phyloP scores from a whole-genome alignment of 2,329 filamentous ascomycete genomes.

The Trichoderma asperellum region DNA sequence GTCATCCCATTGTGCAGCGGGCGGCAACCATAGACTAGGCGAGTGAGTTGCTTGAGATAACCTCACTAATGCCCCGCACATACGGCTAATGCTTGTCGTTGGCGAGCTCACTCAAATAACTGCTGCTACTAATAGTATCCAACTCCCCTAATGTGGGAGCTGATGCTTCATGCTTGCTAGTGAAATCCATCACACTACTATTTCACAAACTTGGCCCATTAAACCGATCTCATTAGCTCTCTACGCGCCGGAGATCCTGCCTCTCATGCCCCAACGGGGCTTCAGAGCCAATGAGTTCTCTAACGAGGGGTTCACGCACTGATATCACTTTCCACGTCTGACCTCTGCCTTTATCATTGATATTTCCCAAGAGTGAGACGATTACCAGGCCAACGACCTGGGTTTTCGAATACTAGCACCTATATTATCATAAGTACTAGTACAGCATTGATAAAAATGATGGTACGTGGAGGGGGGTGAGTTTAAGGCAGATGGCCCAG shows the following conservation, averaged over 20 bases:
- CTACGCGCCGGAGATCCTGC: slow-evolving; percentile 24
- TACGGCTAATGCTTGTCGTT: not conserved
- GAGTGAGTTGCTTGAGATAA: slow-evolving; percentile 1
- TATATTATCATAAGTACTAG: not conserved
- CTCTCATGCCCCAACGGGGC: not conserved
- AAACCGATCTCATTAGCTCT: slow-evolving; percentile 22
- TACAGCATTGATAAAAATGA: not conserved
- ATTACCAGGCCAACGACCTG: not conserved
- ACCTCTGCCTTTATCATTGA: not conserved
- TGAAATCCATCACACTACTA: slow-evolving; percentile 13
- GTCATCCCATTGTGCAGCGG: slow-evolving; percentile 20
- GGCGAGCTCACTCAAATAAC: not conserved
- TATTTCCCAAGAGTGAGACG: not conserved
- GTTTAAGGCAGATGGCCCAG: not conserved
- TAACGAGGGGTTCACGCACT: not conserved
- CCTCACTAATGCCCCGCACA: slow-evolving; percentile 2
- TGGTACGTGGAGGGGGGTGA: slow-evolving; percentile 2
- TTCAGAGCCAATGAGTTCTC: not conserved
- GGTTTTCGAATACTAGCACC: not conserved
- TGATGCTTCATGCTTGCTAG: slow-evolving; percentile 14
- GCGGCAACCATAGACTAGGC: not conserved
- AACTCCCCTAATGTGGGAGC: not conserved
- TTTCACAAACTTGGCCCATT: not conserved
- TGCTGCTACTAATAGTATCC: not conserved
- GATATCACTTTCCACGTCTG: slow-evolving; percentile 1